Conservation (phyloP, 352 stramenopile species). For the Pythium coloratum region DNA sequence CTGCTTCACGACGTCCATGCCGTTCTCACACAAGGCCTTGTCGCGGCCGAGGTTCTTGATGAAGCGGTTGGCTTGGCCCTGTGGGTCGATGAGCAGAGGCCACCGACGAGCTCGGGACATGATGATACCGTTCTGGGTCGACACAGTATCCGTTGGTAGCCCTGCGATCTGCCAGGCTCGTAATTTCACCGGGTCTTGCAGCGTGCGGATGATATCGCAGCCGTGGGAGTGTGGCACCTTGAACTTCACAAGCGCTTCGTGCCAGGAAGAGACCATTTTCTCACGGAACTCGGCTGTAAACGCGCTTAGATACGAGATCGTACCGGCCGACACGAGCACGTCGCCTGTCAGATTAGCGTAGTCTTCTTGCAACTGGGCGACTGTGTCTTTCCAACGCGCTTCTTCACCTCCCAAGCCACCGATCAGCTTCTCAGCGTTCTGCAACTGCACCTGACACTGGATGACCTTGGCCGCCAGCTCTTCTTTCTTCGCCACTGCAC, state of each 20-base stretch:
- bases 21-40: conserved; percentile 84
- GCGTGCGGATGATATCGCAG: conserved; percentile 85
- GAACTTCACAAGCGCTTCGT: conserved; percentile 58
- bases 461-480: conserved; percentile 87
- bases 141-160: conserved; percentile 87
- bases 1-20: conserved; percentile 92
- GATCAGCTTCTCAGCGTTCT: conserved; percentile 87
- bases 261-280: conserved; percentile 61
- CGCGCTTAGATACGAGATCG: conserved; percentile 85
- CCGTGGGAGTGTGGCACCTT: conserved; percentile 72
- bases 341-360: conserved; percentile 83
- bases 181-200: conserved; percentile 88
- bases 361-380: conserved; percentile 72
- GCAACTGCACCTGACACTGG: conserved; percentile 87
- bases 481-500: conserved; percentile 89
- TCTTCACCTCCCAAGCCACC: conserved; percentile 84
- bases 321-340: conserved; percentile 82
- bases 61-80: conserved; percentile 92
- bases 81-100: conserved; percentile 90
- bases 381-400: conserved; percentile 81
- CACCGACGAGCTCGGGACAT: conserved; percentile 83
- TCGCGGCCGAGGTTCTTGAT: conserved; percentile 89
- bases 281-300: conserved; percentile 89
- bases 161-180: conserved; percentile 87
- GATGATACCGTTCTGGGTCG: conserved; percentile 94